Evolutionary conservation across 768 basidiomycete species (phyloP).

Genomic region (Phylloporus sp.): DNA sequence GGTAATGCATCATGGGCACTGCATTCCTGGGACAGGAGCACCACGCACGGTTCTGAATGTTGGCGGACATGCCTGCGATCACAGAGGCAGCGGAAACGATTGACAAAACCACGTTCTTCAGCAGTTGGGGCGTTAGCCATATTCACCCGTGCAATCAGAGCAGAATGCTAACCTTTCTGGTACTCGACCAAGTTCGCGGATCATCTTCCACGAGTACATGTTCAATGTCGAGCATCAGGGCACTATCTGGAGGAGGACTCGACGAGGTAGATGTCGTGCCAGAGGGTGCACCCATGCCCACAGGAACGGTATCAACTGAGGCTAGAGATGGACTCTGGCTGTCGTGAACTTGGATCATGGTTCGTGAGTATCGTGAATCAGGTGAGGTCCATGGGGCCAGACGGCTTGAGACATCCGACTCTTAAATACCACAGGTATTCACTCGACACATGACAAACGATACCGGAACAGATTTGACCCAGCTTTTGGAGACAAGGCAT

Average conservation of each 20-base stretch:
- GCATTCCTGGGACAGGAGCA: background rate
- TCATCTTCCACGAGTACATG: slow-evolving; percentile 51
- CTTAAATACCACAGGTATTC: slow-evolving; percentile 2
- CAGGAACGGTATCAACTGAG: background rate
- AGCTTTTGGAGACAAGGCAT: background rate
- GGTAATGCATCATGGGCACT: background rate
- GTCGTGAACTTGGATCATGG: slow-evolving; percentile 6
- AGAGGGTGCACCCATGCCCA: background rate
- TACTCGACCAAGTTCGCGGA: slow-evolving; percentile 55
- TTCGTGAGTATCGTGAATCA: slow-evolving; percentile 1
- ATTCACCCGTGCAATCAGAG: background rate
- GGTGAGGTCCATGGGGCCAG: background rate
- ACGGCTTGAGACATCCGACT: background rate
- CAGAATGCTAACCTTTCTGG: slow-evolving; percentile 46
- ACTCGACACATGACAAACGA: background rate
- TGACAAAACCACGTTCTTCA: slow-evolving; percentile 19
- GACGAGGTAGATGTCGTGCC: background rate
- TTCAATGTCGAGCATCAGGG: slow-evolving; percentile 32
- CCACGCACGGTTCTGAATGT: slow-evolving; percentile 30
- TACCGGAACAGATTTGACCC: background rate
- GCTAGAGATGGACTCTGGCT: background rate
- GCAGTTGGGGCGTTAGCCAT: background rate
- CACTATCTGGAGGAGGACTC: background rate
- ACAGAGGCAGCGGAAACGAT: slow-evolving; percentile 28
- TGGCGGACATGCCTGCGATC: slow-evolving; percentile 26